These are phyloP conservation scores for Naganishia friedmannii DNA, from an alignment of 768 basidiomycete genomes.

Conservation along the genomic window DNA sequence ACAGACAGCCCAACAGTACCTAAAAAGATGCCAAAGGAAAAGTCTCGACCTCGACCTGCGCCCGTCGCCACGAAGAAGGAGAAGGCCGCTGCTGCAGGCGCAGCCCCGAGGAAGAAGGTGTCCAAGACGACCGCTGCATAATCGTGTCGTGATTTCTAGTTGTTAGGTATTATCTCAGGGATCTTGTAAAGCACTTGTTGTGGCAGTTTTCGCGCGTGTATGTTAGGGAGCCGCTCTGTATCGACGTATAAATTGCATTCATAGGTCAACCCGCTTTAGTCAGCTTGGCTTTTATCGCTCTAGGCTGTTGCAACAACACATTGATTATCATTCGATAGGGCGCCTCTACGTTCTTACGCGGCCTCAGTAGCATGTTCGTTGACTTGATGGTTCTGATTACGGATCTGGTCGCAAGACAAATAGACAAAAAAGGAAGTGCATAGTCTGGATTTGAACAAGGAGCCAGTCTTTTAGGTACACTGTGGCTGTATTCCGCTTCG, in stretches of 20 bases:
- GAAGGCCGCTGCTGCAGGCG: background rate
- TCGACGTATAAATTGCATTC: background rate
- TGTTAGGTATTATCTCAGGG: background rate
- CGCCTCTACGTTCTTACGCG: background rate
- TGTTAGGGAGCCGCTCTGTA: background rate
- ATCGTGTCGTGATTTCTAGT: background rate
- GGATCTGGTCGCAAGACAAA: background rate
- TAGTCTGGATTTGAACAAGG: background rate
- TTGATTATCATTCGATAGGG: background rate
- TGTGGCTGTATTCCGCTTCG: background rate
- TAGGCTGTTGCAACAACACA: too few species aligned
- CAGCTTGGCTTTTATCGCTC: too few species aligned
- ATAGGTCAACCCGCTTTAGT: background rate
- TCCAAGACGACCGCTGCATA: constrained; percentile 18
- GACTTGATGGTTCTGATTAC: too few species aligned
- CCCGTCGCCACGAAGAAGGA: background rate
- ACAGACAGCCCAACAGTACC: constrained; percentile 8
- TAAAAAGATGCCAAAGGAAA: constrained; percentile 24
- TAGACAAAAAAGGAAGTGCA: background rate
- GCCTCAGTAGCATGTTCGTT: too few species aligned
- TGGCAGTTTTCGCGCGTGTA: background rate
- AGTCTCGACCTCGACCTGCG: constrained; percentile 21
- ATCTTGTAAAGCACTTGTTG: constrained; percentile 3
- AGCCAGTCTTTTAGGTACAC: background rate
- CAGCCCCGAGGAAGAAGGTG: constrained; percentile 1